Base-by-base conservation (phyloP, 495 filamentous ascomycete species). In the Neurospora sp. region DNA sequence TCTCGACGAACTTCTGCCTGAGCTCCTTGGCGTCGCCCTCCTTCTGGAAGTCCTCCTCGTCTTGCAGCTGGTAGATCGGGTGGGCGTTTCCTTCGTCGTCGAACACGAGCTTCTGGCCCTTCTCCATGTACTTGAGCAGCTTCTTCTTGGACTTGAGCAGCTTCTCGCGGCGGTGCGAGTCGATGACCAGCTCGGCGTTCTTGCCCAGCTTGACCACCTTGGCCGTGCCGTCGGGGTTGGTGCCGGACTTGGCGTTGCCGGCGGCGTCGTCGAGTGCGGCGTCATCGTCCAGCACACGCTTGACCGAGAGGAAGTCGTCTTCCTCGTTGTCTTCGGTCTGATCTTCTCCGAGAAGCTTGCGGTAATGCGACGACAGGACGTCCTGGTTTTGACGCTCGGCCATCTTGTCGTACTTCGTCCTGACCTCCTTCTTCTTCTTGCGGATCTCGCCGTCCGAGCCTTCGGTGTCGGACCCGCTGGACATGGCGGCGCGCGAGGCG, bases 321-420 rank as follows among this genome's bases (percentile, higher is more conserved):
- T 88, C 90, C 18, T 79, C 81, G 9, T 81, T 78, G 16, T 81
- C 82, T 41, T 85, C 84, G n/a, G 83, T 76, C 20, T 85, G 87
- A 70, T 90, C 90, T 62, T 92, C 89, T 72, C 88, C 89, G 76
- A 98, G 87, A 71, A 98, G 87, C 75, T 93, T 97, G 48, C 89
- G 89, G 83, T 97, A 98, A 82, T 98, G 96, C 46, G 90, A 90
- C 48, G 96, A 92, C 74, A 99, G 83, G n/a, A 99, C 90, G 75
- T 96, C 93, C 76, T 97, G 94, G 82, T 98, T 97, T 73, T 90
- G 91, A 74, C 96, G 86, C 83, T 97, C 95, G 77, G 97, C 96
- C 94, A 98, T 97, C 73, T 94, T 93, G 78, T 98, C 93, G 79
- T 95, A 94, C 81, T 96, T 97, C 31, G 96, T 98, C 62, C 93